Percentiles rank a stretch among this genome's conserved stretches.
Conservation (phyloP, 2,329 filamentous ascomycete genomes). For the Aureobasidium sp. region DNA sequence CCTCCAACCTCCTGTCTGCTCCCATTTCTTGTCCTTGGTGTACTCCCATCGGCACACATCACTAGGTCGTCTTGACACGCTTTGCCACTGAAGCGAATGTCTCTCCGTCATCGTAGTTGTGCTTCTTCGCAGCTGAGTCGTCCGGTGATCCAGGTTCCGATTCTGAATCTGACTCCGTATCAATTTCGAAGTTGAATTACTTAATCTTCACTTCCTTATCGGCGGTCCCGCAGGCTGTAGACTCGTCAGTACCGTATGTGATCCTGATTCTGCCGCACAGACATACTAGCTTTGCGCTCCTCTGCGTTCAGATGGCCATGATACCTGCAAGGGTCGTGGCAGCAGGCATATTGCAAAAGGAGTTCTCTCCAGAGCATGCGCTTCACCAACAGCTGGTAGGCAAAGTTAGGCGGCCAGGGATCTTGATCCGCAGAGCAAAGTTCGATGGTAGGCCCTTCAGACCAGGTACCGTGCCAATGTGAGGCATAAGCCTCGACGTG, state of each 20-base stretch:
- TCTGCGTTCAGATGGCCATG: neutral
- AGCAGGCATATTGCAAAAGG: neutral
- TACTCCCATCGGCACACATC: neutral
- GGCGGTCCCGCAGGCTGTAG: neutral
- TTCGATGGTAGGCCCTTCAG: too few species aligned
- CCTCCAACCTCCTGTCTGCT: neutral
- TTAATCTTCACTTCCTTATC: neutral
- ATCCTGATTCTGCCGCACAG: neutral
- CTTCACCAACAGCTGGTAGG: neutral
- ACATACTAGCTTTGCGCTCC: neutral
- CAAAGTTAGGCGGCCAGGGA: neutral
- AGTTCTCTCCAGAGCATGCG: too few species aligned
- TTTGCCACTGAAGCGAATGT: neutral
- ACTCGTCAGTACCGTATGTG: neutral
- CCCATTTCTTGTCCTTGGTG: neutral
- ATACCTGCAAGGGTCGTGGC: neutral
- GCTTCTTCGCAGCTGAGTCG: neutral
- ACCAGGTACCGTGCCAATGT: neutral
- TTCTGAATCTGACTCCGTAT: neutral
- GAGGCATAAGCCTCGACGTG: neutral
- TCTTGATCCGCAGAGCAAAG: neutral
- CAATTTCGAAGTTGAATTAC: neutral
- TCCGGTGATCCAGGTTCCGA: neutral
- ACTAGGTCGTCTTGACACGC: neutral
- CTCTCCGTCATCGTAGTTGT: neutral